Conservation (phyloP, 805 yeast species). For the Spathaspora boniae region DNA sequence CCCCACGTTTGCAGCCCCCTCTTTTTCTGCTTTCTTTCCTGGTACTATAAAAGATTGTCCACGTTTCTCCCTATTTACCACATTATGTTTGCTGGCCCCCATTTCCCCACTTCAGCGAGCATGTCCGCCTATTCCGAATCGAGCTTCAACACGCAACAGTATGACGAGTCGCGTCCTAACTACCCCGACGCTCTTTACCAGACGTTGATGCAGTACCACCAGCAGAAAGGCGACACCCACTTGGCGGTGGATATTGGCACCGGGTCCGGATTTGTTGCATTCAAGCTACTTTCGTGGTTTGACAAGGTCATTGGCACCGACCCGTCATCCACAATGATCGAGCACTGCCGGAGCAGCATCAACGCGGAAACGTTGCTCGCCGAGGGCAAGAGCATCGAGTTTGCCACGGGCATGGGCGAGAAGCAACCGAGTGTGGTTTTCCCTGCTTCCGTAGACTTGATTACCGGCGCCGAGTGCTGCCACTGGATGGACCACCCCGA, state of each 20-base stretch:
- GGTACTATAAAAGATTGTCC: too few species aligned
- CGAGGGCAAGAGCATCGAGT: constrained; percentile 15
- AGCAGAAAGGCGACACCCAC: constrained; percentile 1
- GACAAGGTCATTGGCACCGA: constrained; percentile 61
- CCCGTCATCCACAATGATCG: constrained; percentile 19
- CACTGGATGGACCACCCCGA: constrained; percentile 72
- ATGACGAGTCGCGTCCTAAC: constrained; percentile 60
- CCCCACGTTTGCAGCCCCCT: too few species aligned
- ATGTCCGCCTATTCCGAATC: constrained; percentile 65
- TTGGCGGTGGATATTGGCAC: constrained; percentile 68
- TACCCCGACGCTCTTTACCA: constrained; percentile 45
- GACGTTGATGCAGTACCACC: constrained; percentile 15
- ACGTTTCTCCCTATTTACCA: too few species aligned
- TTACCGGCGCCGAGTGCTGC: constrained; percentile 80
- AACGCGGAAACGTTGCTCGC: constrained; percentile 12
- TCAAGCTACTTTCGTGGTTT: constrained; percentile 45
- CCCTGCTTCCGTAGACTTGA: constrained; percentile 48
- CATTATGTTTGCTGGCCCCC: neutral
- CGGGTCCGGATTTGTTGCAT: constrained; percentile 76
- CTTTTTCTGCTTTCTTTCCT: too few species aligned
- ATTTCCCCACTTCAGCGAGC: neutral
- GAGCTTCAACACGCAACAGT: constrained; percentile 49
- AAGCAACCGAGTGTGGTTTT: constrained; percentile 17
- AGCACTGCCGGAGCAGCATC: constrained; percentile 15
- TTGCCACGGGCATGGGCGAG: constrained; percentile 25